Evolutionary conservation across 208 protist species (phyloP), one percentile per base, ranked within the genome.

Genomic region (Sergeia podlipaevii): DNA sequence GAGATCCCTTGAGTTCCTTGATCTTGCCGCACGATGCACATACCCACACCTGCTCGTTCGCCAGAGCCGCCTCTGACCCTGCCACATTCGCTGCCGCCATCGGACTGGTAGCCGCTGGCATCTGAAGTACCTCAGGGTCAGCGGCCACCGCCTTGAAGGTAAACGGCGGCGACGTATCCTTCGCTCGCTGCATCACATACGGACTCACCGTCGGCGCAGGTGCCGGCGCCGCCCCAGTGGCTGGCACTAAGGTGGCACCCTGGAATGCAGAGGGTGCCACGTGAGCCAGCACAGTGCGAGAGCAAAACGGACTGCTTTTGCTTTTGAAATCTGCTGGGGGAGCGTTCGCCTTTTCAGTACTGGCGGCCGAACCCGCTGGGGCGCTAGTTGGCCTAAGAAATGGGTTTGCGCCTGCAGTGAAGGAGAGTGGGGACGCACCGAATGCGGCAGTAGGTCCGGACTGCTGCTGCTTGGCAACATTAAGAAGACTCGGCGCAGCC

Each of bases 161-260:
- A 41, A 82, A 82, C 23, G 74, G 65, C 32, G 74, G 74, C 4
- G 74, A 77, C n/a, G 60, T 69, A 39, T 61, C 68, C 0, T 65
- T 50, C 4, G 59, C 37, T 17, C 42, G 10, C 44, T 69, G 52
- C 68, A 74, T 74, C 21, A 74, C 60, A n/a, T 46, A 52, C 47
- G 65, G 47, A 20, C 59, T 20, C 11, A 38, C 33, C 33, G 33
- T 38, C 11, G 33, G 33, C 33, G 33, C 15, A 15, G n/a, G 18
- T 38, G 43, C 32, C 29, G 36, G 29, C 2, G 32, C 3, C 8
- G 13, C 0, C 7, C 43, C 13, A 11, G 37, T 27, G 34, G 55
- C 50, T 23, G 45, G 55, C 49, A 65, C 49, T 2, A 70, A 39
- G 23, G 58, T 55, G 13, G 63, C 48, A 15, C 44, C 44, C 13